Evolutionary conservation across 768 basidiomycete species (phyloP), one percentile per base, ranked within the genome.

Genomic region (Amanita thiersii): DNA sequence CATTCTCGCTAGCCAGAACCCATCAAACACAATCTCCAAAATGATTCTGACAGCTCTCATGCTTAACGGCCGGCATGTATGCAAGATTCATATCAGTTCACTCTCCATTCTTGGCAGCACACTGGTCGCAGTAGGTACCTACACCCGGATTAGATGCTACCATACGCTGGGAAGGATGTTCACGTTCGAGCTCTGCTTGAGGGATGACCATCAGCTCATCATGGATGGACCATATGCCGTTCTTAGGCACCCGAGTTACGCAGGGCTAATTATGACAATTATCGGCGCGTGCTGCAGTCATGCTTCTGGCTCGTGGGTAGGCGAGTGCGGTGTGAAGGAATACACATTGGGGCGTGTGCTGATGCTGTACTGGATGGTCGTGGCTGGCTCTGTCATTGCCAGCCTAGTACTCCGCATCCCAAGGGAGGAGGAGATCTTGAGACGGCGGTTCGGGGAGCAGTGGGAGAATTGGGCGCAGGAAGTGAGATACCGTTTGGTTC

Each of bases 141-240:
- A 53, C 1, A 50, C 69, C 1, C 65, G 72, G 17, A 35, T 60
- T 3, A 48, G 48, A 43, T 71, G 63, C 45, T 70, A 62, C 49
- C 59, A 45, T 18, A 50, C 51, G 18, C 54, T 72, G 14, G 67
- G 64, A 15, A 29, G 43, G 12, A 47, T 60, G 14, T 69, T 69
- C 55, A 71, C 67, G 19, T 69, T 68, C 44, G 58, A 68, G 33
- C 49, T 67, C 25, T 58, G 57, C 44, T 50, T 56, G 10, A 44
- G 48, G 19, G 43, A 49, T 12, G 44, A 53, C 20, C 55, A 57
- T 26, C 49, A 41, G 8, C 50, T 63, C 17, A 41, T 66, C 12
- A 61, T 55, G 7, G 49, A 45, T 1, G 61, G 63, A 0, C 60
- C 63, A 5, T 63, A 64, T 42, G 24, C 44, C 19, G 39, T 58